Evolutionary conservation across 2,329 filamentous ascomycete genomes (phyloP).

Genomic region (Colletotrichum somersetense): DNA sequence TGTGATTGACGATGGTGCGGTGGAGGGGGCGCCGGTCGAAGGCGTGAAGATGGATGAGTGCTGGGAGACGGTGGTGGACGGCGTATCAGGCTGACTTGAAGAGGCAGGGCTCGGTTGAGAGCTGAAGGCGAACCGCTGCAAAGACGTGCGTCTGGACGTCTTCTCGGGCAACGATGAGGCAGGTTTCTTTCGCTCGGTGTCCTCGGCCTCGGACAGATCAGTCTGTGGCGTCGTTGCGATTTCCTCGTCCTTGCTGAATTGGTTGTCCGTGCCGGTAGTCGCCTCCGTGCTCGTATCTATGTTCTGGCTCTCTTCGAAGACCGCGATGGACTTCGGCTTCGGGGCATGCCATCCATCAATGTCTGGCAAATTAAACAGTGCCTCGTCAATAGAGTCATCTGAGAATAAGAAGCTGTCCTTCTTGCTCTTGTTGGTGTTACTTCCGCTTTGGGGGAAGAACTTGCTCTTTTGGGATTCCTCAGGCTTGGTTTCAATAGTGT

Average conservation of each 20-base stretch:
- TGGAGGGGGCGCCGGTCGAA: conserved; percentile 52
- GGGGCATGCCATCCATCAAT: conserved; percentile 61
- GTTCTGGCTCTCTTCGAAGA: conserved; percentile 58
- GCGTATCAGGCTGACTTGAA: conserved; percentile 47
- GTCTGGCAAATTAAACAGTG: conserved; percentile 64
- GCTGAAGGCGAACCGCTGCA: conserved; percentile 47
- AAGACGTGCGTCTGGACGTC: conserved; percentile 25
- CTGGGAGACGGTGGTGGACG: conserved; percentile 50
- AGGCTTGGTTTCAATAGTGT: conserved; percentile 47
- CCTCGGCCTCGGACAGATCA: conserved; percentile 30
- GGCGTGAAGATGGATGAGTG: conserved; percentile 47
- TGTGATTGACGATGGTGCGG: conserved; percentile 57
- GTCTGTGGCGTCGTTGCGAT: conserved; percentile 26
- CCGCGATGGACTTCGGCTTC: conserved; percentile 55
- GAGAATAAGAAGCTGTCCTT: conserved; percentile 63
- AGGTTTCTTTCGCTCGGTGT: neutral
- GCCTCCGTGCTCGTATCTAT: conserved; percentile 43
- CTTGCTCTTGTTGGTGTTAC: conserved; percentile 48
- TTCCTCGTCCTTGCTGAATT: conserved; percentile 40
- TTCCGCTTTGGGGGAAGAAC: conserved; percentile 60
- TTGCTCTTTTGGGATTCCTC: conserved; percentile 62
- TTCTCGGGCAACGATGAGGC: neutral
- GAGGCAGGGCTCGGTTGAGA: conserved; percentile 26
- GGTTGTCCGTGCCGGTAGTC: conserved; percentile 31
- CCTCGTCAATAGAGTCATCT: conserved; percentile 70